Evolutionary conservation across 768 basidiomycete species (phyloP).

Genomic region (Leccinum aurantiacum): DNA sequence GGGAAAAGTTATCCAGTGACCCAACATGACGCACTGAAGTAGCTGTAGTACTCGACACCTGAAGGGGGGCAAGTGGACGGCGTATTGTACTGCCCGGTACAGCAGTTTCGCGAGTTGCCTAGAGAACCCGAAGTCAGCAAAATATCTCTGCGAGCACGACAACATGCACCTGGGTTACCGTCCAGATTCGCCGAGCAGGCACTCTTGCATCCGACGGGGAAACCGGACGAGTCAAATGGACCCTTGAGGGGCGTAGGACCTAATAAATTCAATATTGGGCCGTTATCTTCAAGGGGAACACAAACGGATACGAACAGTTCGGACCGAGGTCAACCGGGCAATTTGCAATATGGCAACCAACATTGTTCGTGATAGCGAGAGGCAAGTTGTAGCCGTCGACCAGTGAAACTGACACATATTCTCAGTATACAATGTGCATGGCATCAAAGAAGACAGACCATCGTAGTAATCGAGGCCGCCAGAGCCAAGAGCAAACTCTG

Average conservation of each 20-base stretch:
- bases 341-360: conserved; percentile 51
- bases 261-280: conserved; percentile 13
- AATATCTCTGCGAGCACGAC: background rate
- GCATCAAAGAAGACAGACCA: conserved; percentile 36
- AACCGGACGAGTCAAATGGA: conserved; percentile 52
- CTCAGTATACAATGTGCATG: background rate
- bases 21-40: conserved; percentile 41
- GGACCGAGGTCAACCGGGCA: conserved; percentile 64
- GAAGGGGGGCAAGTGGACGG: conserved; percentile 56
- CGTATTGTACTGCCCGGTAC: conserved; percentile 54
- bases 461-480: conserved; percentile 58
- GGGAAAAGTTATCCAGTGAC: too few species aligned
- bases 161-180: conserved; percentile 31
- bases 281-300: background rate
- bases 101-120: conserved; percentile 66
- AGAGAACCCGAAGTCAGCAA: conserved; percentile 1
- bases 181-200: conserved; percentile 48
- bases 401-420: conserved; percentile 47
- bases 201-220: conserved; percentile 59
- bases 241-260: conserved; percentile 53
- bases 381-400: conserved; percentile 70
- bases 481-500: conserved; percentile 61
- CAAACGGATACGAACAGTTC: conserved; percentile 40
- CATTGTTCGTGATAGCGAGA: conserved; percentile 53
- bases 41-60: conserved; percentile 40